phyloP scores from a whole-genome alignment of 2,329 filamentous ascomycete species.

The Chalara sp. region DNA sequence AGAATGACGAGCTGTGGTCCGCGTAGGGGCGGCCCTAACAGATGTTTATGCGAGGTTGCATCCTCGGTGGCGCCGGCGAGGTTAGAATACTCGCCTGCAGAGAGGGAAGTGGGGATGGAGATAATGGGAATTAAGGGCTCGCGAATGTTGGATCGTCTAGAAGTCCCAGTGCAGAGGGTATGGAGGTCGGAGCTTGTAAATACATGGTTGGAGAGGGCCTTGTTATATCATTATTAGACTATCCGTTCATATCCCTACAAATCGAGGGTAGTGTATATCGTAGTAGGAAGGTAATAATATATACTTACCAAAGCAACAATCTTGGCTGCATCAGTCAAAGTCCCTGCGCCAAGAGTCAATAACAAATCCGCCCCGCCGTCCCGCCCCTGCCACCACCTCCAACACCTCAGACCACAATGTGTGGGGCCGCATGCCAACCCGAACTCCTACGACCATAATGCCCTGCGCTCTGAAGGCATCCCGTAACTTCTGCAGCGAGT shows the following conservation, averaged over 20 bases:
- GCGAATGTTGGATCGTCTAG: neutral
- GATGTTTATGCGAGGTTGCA: constrained; percentile 1
- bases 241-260: too few relatives aligned
- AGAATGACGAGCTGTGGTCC: constrained; percentile 39
- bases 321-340: too few relatives aligned
- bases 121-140: constrained; percentile 25
- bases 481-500: constrained; percentile 15
- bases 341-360: too few relatives aligned
- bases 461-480: constrained; percentile 14
- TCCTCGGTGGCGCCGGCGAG: constrained; percentile 31
- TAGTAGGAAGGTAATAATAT: too few relatives aligned
- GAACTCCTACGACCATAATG: constrained; percentile 18
- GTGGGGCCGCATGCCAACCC: constrained; percentile 20
- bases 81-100: constrained; percentile 31
- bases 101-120: constrained; percentile 31
- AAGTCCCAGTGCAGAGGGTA: neutral
- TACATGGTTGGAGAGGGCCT: constrained; percentile 38
- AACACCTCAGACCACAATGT: constrained; percentile 21
- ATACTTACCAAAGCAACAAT: too few relatives aligned
- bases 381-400: constrained; percentile 8
- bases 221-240: neutral
- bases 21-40: constrained; percentile 28
- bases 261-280: too few relatives aligned
- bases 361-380: too few relatives aligned
- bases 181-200: neutral